A percentile compares a stretch with the other conserved stretches of the same genome.
Conservation (phyloP, 2,329 filamentous ascomycete species). For the Emergomyces orientalis region DNA sequence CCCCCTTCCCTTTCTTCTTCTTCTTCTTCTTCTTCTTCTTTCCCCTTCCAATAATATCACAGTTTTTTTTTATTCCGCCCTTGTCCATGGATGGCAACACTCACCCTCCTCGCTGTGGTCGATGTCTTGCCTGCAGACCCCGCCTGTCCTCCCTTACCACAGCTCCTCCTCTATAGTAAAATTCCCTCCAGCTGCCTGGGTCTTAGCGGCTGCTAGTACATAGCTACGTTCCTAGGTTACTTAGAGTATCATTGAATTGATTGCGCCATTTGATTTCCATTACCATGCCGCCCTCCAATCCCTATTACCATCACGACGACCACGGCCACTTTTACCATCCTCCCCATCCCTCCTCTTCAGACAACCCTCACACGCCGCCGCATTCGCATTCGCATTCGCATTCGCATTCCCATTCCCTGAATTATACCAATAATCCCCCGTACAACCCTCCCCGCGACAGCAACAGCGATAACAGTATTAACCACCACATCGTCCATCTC, state of each 20-base stretch:
- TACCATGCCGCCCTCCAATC: conserved; percentile 6
- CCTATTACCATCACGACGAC: conserved; percentile 19
- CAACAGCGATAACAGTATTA: too few species aligned
- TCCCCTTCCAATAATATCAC: not conserved
- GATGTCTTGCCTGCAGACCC: not conserved
- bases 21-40: not conserved
- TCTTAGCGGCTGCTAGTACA: not conserved
- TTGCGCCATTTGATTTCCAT: too few species aligned
- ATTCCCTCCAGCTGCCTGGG: too few species aligned
- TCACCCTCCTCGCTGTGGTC: not conserved
- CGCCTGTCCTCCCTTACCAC: not conserved
- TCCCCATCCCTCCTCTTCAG: not conserved
- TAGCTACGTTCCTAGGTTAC: not conserved
- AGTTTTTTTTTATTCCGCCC: not conserved
- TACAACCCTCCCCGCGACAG: not conserved
- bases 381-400: too few species aligned
- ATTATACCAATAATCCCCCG: not conserved
- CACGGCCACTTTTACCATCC: conserved; percentile 13
- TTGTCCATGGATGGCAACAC: not conserved
- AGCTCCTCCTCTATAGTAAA: too few species aligned
- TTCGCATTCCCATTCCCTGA: not conserved
- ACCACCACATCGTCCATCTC: not conserved
- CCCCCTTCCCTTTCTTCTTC: not conserved
- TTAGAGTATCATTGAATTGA: too few species aligned
- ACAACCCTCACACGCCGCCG: not conserved